These are phyloP conservation scores for Erythrophleum fordii DNA, from an alignment of 306 rosid genomes.

Conservation along the genomic window DNA sequence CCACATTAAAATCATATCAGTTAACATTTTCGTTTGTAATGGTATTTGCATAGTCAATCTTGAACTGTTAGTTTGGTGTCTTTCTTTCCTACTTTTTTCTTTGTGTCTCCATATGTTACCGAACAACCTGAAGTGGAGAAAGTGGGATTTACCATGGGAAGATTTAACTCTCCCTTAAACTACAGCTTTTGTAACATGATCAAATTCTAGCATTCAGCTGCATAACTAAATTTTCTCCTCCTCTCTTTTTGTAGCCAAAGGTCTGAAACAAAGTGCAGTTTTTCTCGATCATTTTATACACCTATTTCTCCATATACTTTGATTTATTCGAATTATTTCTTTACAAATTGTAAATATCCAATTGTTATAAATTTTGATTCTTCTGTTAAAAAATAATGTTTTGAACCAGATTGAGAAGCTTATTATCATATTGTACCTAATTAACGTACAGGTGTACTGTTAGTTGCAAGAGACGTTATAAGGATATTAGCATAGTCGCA, in stretches of 20 bases:
- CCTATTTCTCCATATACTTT: background rate
- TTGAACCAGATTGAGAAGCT: background rate
- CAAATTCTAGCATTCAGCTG: background rate
- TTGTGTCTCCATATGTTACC: background rate
- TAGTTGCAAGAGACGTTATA: background rate
- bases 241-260: background rate
- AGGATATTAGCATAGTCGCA: background rate
- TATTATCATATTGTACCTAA: background rate
- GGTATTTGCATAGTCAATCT: conserved; percentile 28
- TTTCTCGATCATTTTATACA: background rate
- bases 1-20: conserved; percentile 30
- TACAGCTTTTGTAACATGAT: background rate
- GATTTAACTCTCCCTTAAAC: background rate
- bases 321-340: background rate
- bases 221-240: background rate
- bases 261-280: background rate
- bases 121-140: background rate
- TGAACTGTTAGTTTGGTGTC: background rate
- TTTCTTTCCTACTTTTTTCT: background rate
- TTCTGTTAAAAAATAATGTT: background rate
- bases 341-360: background rate
- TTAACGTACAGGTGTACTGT: background rate
- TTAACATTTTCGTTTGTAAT: conserved; percentile 28
- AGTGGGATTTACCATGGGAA: background rate
- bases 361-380: background rate